phyloP scores from a whole-genome alignment of 176 grass and related monocot genomes.

The Aegilops bicornis region DNA sequence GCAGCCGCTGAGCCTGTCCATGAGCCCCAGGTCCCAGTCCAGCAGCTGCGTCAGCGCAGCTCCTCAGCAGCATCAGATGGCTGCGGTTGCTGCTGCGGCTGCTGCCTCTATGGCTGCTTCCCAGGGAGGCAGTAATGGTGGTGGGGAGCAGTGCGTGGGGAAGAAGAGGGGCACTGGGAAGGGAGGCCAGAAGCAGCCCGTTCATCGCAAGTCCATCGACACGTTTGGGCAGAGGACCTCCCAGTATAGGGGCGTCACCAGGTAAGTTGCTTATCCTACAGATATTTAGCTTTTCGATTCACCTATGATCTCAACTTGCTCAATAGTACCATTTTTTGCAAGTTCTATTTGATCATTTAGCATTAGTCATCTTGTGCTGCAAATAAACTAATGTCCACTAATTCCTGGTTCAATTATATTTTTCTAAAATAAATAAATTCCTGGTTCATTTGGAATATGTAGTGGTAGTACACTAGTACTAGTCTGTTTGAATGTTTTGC shows the following conservation, averaged over 20 bases:
- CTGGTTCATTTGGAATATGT: neutral
- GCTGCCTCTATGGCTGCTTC: conserved; percentile 32
- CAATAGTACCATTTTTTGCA: neutral
- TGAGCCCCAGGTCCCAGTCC: conserved; percentile 83
- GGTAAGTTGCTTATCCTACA: conserved; percentile 44
- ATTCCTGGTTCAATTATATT: neutral
- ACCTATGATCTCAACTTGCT: neutral
- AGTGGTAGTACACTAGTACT: neutral
- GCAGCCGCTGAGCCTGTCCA: conserved; percentile 78
- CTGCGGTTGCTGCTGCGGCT: conserved; percentile 2
- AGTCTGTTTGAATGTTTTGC: neutral
- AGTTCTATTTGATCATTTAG: conserved; percentile 17
- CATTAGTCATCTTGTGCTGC: neutral
- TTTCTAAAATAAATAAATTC: neutral
- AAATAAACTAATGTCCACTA: neutral
- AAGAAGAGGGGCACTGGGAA: conserved; percentile 73
- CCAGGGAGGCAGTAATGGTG: conserved; percentile 37
- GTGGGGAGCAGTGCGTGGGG: conserved; percentile 36
- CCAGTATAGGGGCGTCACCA: conserved; percentile 93
- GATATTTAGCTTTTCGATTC: neutral
- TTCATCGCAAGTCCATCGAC: conserved; percentile 95
- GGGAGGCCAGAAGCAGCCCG: conserved; percentile 67
- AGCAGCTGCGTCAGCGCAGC: conserved; percentile 63
- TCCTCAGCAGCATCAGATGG: conserved; percentile 39
- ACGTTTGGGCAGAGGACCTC: conserved; percentile 98